Evolutionary conservation across 2,329 filamentous ascomycete species (phyloP), one percentile per base, ranked within the genome.

Genomic region (Coniochaeta sp.): DNA sequence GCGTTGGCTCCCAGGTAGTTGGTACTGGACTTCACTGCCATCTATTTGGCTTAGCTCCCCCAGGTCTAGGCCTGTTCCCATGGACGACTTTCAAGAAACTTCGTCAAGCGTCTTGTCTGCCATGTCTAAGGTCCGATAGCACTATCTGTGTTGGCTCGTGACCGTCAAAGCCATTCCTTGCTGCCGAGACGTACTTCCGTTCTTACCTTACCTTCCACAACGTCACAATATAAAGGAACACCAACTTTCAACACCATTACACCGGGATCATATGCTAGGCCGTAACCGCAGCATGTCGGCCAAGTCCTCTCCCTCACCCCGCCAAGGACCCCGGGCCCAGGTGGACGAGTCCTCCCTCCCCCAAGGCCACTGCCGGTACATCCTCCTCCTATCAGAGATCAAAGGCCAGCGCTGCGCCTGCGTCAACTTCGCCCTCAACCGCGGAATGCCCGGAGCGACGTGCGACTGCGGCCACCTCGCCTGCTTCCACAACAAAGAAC

Each of bases 401-500:
- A 79, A 76, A 57, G 79, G 79, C 49, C 72, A 79, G 53, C 76
- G 80, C 40, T 83, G 80, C 62, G 79, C 74, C 42, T 83, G 80
- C 58, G 75, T 79, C 55, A 71, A 74, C 54, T 83, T 83, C 63
- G 73, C 74, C 4, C 71, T 77, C 52, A 82, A 81, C 62, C 71
- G 68, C 49, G 62, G 68, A n/a, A 66, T 77, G 10, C 79, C 79
- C 1, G 74, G 78, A 32, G 76, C 77, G 50, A 73, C 68, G 18
- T 83, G 80, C 58, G 73, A 80, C 49, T 83, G 80, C 57, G 80
- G 80, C 6, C 80, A 83, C 60, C 72, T 81, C 50, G 77, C 79
- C 30, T 83, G 79, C 63, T 83, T 77, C 60, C 80, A 83, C 60
- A 67, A 76, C 53, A 70, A 71, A 56, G 71, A 71, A n/a, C 65